Percentiles rank a stretch among this genome's conserved stretches.
Evolutionary conservation across 1,284 basidiomycete genomes (phyloP).

Genomic region (Vanrija humicola): DNA sequence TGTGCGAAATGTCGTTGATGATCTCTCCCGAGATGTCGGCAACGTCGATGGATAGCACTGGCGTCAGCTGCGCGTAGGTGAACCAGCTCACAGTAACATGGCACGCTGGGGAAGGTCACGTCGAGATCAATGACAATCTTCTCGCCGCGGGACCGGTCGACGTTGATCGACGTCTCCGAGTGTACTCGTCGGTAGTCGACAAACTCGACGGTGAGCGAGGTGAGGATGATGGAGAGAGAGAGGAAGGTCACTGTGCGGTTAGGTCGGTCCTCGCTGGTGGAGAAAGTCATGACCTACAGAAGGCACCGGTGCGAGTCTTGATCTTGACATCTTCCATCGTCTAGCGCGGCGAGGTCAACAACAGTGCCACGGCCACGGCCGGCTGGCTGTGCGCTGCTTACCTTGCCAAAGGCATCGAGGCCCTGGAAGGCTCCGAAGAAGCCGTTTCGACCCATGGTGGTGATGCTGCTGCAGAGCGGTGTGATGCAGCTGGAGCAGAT

Average conservation of each 20-base stretch:
- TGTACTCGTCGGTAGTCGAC: constrained; percentile 86
- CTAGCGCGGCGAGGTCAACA: constrained; percentile 50
- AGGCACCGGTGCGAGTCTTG: constrained; percentile 86
- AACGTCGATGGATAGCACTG: constrained; percentile 89
- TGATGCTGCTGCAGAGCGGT: too few species aligned
- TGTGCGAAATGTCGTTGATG: constrained; percentile 84
- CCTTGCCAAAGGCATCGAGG: constrained; percentile 98
- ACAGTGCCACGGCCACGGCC: neutral
- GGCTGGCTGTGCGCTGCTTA: constrained; percentile 44
- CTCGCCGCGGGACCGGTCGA: constrained; percentile 91
- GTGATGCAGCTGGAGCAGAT: too few species aligned
- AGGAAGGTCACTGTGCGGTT: constrained; percentile 73
- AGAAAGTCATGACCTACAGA: constrained; percentile 58
- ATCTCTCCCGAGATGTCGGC: constrained; percentile 98
- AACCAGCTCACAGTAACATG: constrained; percentile 79
- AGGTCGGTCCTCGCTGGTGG: neutral
- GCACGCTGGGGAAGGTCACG: constrained; percentile 92
- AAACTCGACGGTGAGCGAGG: constrained; percentile 89
- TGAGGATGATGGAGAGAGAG: constrained; percentile 84
- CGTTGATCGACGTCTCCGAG: constrained; percentile 82
- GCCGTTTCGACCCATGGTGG: constrained; percentile 47
- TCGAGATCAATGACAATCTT: constrained; percentile 89
- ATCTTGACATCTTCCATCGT: constrained; percentile 98
- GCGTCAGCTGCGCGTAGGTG: neutral
- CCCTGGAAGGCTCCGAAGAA: constrained; percentile 46